phyloP scores from a whole-genome alignment of 1,139 yeast species.

The Pichia sp. region DNA sequence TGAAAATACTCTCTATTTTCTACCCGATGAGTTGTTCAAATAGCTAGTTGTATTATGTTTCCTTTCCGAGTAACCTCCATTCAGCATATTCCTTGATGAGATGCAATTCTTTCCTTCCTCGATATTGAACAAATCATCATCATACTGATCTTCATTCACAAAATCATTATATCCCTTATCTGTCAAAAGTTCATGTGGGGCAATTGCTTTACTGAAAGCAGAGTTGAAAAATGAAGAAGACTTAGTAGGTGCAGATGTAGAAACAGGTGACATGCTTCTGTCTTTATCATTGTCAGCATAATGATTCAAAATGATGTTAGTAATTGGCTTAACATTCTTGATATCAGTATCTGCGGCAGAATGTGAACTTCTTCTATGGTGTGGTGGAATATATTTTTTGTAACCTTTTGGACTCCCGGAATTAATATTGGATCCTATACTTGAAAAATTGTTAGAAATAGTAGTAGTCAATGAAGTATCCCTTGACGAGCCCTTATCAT shows the following conservation, averaged over 20 bases:
- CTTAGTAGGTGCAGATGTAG: constrained; percentile 44
- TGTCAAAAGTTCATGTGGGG: constrained; percentile 6
- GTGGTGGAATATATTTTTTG: constrained; percentile 46
- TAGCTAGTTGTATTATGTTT: not conserved
- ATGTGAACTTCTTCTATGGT: constrained; percentile 40
- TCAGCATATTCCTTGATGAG: not conserved
- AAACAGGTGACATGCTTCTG: constrained; percentile 28
- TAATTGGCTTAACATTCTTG: constrained; percentile 14
- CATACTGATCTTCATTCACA: constrained; percentile 34
- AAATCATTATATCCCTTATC: constrained; percentile 36
- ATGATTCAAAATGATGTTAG: constrained; percentile 5
- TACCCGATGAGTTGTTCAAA: not conserved
- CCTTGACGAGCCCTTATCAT: constrained; percentile 22
- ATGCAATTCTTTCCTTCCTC: constrained; percentile 12
- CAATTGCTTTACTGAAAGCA: not conserved
- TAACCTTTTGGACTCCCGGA: constrained; percentile 17
- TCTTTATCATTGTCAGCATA: constrained; percentile 22
- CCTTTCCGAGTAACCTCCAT: no score
- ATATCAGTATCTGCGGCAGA: constrained; percentile 23
- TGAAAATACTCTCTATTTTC: not conserved
- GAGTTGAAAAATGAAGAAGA: constrained; percentile 20
- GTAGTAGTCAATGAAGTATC: constrained; percentile 26
- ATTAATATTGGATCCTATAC: constrained; percentile 27
- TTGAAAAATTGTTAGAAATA: constrained; percentile 24
- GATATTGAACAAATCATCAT: constrained; percentile 22